Conservation (phyloP, 2,329 filamentous ascomycete genomes). For the Trichoderma hamatum region DNA sequence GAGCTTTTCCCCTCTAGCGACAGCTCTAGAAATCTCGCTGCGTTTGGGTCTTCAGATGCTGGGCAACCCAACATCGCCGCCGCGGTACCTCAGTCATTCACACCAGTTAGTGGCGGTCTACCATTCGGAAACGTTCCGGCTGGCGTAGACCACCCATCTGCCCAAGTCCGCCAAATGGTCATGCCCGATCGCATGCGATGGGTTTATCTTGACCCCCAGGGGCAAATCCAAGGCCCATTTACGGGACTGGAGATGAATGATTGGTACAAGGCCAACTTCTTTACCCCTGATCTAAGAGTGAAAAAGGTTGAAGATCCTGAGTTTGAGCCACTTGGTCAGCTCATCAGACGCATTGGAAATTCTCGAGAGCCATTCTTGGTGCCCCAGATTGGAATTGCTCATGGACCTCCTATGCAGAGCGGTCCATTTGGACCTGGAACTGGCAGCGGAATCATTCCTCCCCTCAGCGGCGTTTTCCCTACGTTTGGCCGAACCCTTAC, state of each 20-base stretch:
- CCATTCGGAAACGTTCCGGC: slow-evolving; percentile 44
- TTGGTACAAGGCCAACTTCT: slow-evolving; percentile 99
- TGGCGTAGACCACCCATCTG: slow-evolving; percentile 56
- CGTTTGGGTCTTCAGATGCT: slow-evolving; percentile 46
- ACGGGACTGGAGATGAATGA: slow-evolving; percentile 99
- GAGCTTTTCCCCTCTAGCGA: slow-evolving; percentile 53
- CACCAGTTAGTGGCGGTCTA: slow-evolving; percentile 40
- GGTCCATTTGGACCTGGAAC: slow-evolving; percentile 54
- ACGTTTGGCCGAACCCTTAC: slow-evolving; percentile 96
- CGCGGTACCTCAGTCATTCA: slow-evolving; percentile 42
- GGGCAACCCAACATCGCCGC: slow-evolving; percentile 41
- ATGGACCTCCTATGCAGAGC: slow-evolving; percentile 68
- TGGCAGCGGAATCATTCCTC: slow-evolving; percentile 72
- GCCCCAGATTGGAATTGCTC: slow-evolving; percentile 92
- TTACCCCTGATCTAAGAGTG: slow-evolving; percentile 89
- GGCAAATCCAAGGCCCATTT: slow-evolving; percentile 89
- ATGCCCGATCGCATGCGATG: slow-evolving; percentile 99
- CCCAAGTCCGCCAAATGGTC: slow-evolving; percentile 86
- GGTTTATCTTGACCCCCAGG: slow-evolving; percentile 96
- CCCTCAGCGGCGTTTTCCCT: slow-evolving; percentile 90
- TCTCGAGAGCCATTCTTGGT: slow-evolving; percentile 97
- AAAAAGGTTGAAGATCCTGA: slow-evolving; percentile 93
- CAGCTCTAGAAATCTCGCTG: slow-evolving; percentile 38
- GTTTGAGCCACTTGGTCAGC: slow-evolving; percentile 91
- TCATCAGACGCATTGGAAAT: slow-evolving; percentile 95